Evolutionary conservation across 306 rosid genomes (phyloP).

Genomic region (Macrotyloma uniflorum): DNA sequence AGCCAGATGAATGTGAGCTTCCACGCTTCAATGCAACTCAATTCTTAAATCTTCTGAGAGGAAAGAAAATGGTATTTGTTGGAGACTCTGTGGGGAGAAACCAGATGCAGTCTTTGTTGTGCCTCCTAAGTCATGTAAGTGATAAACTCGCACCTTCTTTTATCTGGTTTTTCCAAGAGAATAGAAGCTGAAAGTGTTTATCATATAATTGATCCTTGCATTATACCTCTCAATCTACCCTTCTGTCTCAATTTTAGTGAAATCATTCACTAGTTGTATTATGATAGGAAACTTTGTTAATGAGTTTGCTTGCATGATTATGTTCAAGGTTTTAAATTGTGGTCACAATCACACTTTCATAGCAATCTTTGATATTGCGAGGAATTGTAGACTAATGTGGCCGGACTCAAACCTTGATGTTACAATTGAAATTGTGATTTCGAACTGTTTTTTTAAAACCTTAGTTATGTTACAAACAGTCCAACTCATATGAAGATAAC

Average conservation of each 20-base stretch:
- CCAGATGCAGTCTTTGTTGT: constrained; percentile 81
- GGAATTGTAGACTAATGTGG: neutral
- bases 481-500: neutral
- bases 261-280: neutral
- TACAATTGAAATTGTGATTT: neutral
- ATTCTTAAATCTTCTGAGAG: constrained; percentile 67
- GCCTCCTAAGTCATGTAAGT: constrained; percentile 65
- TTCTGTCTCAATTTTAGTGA: neutral
- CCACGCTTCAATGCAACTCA: constrained; percentile 70
- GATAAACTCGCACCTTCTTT: neutral
- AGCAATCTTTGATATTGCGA: neutral
- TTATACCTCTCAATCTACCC: neutral
- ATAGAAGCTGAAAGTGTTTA: neutral
- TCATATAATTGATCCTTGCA: neutral
- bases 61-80: constrained; percentile 80
- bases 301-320: constrained; percentile 1
- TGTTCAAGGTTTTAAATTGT: neutral
- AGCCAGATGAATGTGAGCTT: constrained; percentile 80
- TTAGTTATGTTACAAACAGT: neutral
- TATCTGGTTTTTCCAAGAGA: neutral
- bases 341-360: neutral
- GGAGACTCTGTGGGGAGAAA: constrained; percentile 91
- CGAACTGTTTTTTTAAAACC: neutral
- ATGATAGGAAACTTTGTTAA: neutral
- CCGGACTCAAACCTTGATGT: neutral